Base-by-base conservation (phyloP, 306 rosid species). In the Cicer arietinum region DNA sequence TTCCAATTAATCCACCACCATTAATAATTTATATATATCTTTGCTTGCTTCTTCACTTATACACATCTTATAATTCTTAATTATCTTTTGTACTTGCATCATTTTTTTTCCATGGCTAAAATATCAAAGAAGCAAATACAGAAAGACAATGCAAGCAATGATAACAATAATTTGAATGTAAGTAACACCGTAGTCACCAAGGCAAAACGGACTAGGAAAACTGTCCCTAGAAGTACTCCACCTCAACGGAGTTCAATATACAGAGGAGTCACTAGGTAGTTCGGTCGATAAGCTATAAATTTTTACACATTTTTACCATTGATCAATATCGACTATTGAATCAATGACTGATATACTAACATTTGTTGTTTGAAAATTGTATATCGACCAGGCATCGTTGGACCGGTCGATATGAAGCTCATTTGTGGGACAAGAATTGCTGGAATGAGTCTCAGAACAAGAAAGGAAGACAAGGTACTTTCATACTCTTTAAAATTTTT, bases 381-480 rank as follows among this genome's bases (percentile, higher is more conserved):
- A 10, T 14, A 1, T 71, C 6, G 14, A 41, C 74, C 79, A 73
- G 79, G 66, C 84, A 80, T 50, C 86, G 98, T 20, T 93, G 98
- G 98, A 93, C 98, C 0, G 97, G 98, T 3, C 80, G 98, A 8
- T 83, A 90, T 64, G 98, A 94, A 79, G 98, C 98, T 81, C 98
- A 94, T 81, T 81, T 94, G 86, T 94, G 98, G 98, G 98, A 94
- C 79, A 94, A 90, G 78, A 90, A 88, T 82, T 90, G 96, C 84
- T 94, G 97, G 97, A 94, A 94, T 57, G 96, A 88, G 43, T 92
- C 96, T 0, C 96, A 91, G 76, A 94, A 83, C 81, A 94, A 94
- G 89, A 94, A 94, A 82, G 98, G 98, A 82, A 77, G 97, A 86
- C 98, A 94, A 87, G 97, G 98, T 79, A 9, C 51, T 52, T 69